Conservation (phyloP, 768 basidiomycete genomes). For the Termitomyces sp. region DNA sequence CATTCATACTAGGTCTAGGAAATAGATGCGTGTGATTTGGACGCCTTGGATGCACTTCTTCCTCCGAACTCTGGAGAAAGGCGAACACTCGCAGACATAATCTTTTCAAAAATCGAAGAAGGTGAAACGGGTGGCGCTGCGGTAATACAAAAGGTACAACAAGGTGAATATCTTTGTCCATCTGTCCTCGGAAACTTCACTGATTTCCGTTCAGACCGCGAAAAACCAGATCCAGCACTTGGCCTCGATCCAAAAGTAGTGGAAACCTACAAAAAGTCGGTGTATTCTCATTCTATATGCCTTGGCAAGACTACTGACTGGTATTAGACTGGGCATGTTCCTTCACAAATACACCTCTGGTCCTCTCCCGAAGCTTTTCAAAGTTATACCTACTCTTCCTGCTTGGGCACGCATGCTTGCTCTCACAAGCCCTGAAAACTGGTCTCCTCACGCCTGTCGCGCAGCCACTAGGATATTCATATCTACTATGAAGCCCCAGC, state of each 20-base stretch:
- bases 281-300: constrained; percentile 1
- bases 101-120: constrained; percentile 86
- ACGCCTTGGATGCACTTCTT: constrained; percentile 76
- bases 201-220: constrained; percentile 29
- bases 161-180: constrained; percentile 33
- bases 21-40: constrained; percentile 88
- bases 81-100: constrained; percentile 92
- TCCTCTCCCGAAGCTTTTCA: constrained; percentile 94
- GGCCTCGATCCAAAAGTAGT: constrained; percentile 91
- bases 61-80: constrained; percentile 73
- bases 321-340: constrained; percentile 72
- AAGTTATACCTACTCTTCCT: constrained; percentile 92
- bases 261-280: constrained; percentile 89
- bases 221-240: constrained; percentile 72
- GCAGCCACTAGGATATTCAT: constrained; percentile 95
- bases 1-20: constrained; percentile 41
- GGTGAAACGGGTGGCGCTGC: constrained; percentile 49
- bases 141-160: constrained; percentile 55
- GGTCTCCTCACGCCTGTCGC: constrained; percentile 93
- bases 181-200: background rate
- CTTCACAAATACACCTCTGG: constrained; percentile 90
- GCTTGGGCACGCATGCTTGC: constrained; percentile 96
- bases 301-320: background rate
- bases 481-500: constrained; percentile 93
- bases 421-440: constrained; percentile 85